A percentile compares a stretch with the other conserved stretches of the same genome.
phyloP scores from a whole-genome alignment of 805 yeast species.

The Pichia cabralensis region DNA sequence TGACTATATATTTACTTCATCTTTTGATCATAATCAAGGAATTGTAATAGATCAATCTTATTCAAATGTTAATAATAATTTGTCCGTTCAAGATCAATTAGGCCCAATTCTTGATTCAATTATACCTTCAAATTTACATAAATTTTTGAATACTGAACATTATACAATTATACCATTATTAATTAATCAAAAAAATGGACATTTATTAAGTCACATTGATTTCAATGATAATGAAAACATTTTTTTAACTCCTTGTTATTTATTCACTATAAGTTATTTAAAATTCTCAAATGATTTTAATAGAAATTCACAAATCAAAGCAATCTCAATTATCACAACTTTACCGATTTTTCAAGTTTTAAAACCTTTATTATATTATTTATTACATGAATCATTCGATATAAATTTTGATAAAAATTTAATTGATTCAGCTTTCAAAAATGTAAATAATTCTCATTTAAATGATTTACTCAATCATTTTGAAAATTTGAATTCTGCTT shows the following conservation, averaged over 20 bases:
- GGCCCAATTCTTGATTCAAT: constrained; percentile 16
- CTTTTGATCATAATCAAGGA: constrained; percentile 72
- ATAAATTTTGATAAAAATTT: neutral
- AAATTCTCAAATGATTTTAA: constrained; percentile 14
- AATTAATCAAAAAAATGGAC: constrained; percentile 14
- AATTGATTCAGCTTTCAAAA: constrained; percentile 9
- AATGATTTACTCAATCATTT: constrained; percentile 20
- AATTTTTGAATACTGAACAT: constrained; percentile 40
- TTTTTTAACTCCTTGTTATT: constrained; percentile 14
- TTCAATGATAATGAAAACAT: constrained; percentile 1
- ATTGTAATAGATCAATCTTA: constrained; percentile 53
- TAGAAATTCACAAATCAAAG: constrained; percentile 35
- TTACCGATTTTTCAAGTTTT: constrained; percentile 36
- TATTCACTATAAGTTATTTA: constrained; percentile 24
- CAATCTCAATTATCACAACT: constrained; percentile 36
- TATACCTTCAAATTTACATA: constrained; percentile 31
- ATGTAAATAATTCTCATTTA: constrained; percentile 17
- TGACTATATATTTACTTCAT: constrained; percentile 46
- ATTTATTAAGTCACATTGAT: constrained; percentile 12
- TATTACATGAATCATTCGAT: constrained; percentile 34
- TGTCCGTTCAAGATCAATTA: constrained; percentile 46
- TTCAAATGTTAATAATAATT: constrained; percentile 45
- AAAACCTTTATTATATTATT: constrained; percentile 37
- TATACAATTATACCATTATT: constrained; percentile 47
- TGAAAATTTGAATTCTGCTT: constrained; percentile 9